Evolutionary conservation across 208 protist genomes (phyloP), one percentile per base, ranked within the genome.

Genomic region (Jaenimonas drosophilae): DNA sequence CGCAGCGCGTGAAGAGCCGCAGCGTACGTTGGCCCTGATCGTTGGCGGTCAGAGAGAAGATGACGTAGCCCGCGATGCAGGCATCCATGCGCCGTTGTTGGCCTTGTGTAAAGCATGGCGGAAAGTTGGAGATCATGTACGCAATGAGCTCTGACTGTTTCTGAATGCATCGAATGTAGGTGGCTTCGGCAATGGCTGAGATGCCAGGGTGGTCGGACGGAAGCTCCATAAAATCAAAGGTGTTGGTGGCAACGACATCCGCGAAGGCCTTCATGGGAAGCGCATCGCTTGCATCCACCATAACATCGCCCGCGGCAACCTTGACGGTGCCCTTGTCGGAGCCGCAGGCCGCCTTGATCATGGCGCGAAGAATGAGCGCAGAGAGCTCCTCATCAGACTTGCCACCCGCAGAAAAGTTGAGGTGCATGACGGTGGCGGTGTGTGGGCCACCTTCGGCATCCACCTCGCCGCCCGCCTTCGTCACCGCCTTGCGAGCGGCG

Each of bases 291-390:
- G 68, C 58, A 49, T 91, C 82, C 1, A 94, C 57, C 7, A 43
- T 49, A 0, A 89, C 71, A 23, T 90, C 79, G 16, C 70, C 70
- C 4, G 43, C 47, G 1, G 70, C 59, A 1, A 88, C 46, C 26
- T 78, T 82, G 1, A 70, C 72, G 9, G 69, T 75, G 25, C 79
- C 86, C 45, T 70, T 70, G 23, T 83, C 71, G 16, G 69, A 63
- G 9, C 86, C 86, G 37, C 86, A 94, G 9, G 78, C 65, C 0
- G 64, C 76, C 42, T 77, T 81, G 2, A 88, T 60, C 49, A 94
- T 72, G 12, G 74, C 72, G 4, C 52, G 56, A 24, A 94, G 70
- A 1, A 94, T 30, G 14, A 33, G 45, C 21, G 41, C 44, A 2
- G 66, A 65, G 1, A 82, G 54, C 42, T 88, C 77, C 6, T 20